These are phyloP conservation scores for Protomyces pachydermus DNA, from an alignment of 1,139 yeast species.

Conservation along the genomic window DNA sequence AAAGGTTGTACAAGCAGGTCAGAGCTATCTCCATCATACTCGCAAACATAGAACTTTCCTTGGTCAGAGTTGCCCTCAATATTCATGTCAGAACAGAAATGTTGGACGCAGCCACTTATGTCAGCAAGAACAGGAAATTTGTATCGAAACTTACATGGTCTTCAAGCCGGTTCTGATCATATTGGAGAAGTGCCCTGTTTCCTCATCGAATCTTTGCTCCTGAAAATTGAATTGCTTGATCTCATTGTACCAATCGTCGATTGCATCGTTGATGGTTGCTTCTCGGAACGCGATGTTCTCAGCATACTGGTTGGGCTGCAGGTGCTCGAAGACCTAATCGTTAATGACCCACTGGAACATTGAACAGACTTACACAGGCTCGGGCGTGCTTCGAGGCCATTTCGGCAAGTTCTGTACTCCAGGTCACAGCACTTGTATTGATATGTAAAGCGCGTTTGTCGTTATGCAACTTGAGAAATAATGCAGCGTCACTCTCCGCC, in stretches of 20 bases:
- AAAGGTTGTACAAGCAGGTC: background rate
- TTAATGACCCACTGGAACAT: too few relatives aligned
- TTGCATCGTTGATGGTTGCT: background rate
- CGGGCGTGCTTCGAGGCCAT: background rate
- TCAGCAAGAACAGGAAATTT: background rate
- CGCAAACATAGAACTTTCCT: background rate
- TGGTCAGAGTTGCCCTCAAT: background rate
- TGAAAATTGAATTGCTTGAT: background rate
- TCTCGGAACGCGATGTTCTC: slow-evolving; percentile 11
- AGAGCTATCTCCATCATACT: background rate
- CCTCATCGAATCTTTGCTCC: background rate
- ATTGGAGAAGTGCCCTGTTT: background rate
- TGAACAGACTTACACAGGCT: too few relatives aligned
- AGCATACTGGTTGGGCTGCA: slow-evolving; percentile 1
- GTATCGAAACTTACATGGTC: background rate
- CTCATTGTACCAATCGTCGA: slow-evolving; percentile 21
- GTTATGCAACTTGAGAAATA: background rate
- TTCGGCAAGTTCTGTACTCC: background rate
- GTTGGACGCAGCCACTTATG: background rate
- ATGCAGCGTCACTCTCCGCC: too few relatives aligned
- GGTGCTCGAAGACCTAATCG: background rate
- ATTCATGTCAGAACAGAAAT: background rate
- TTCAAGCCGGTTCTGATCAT: background rate
- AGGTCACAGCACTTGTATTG: background rate
- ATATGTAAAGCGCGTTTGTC: background rate